Evolutionary conservation across 2,329 filamentous ascomycete genomes (phyloP), one percentile per base, ranked within the genome.

Genomic region (Paecilomyces formosus): DNA sequence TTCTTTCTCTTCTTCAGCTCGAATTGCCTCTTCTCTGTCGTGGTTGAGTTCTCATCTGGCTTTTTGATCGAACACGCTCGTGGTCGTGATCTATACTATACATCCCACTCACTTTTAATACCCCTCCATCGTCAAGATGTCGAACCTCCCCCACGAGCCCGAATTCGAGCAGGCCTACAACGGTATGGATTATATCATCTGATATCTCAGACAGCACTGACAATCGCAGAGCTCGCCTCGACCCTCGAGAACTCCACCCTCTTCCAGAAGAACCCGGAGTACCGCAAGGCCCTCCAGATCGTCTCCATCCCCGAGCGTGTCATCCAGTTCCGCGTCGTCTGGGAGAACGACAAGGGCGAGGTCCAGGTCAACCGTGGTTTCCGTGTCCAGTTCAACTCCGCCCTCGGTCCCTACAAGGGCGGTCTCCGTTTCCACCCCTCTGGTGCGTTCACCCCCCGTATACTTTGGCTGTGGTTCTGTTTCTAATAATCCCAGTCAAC

Each of bases 81-180:
- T 52, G 18, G 24, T 57, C 52, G 30, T 39, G 51, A 54, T 55
- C 56, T 61, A 55, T 52, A 31, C 50, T 22, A 31, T 60, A 53
- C 51, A 55, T 57, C 22, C 26, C 54, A 24, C 13, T 52, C 18
- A 35, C 39, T 24, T 62, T 55, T 57, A 57, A 62, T 13, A 7
- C 8, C 21, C 5, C n/a, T 39, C 8, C 18, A 22, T 26, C 50
- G 7, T 57, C 66, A 81, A 65, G 66, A 94, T 95, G 90, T 89
- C 92, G 66, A 88, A 94, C 82, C 83, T 94, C 71, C 86, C 90
- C 56, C 80, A 81, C 64, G 93, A 97, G 85, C 93, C 94, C 72
- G 93, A 99, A 82, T 97, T 97, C 82, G 87, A 97, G 86, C 93
- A 97, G 85, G 93, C 93, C 72, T 96, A 96, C 86, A 90, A 92